phyloP scores from a whole-genome alignment of 345 rosid species.

The Erucastrum elatum region DNA sequence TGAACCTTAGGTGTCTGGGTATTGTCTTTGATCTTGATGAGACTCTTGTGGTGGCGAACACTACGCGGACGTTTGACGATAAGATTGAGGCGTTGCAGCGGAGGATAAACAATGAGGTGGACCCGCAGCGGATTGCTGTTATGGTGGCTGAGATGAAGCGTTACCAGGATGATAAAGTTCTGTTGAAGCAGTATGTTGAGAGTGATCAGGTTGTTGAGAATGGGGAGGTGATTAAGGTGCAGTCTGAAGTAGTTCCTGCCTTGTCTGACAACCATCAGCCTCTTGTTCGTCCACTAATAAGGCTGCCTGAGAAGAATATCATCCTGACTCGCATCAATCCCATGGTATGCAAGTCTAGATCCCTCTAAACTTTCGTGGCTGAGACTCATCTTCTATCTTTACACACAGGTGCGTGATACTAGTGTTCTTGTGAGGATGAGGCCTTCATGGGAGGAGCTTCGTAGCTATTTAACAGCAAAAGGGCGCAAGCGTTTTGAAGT shows the following conservation, averaged over 20 bases:
- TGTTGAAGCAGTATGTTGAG: conserved; percentile 91
- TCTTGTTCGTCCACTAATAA: conserved; percentile 80
- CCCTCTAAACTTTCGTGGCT: neutral
- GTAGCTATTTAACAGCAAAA: conserved; percentile 89
- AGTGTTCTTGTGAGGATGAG: conserved; percentile 99
- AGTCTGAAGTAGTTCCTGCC: conserved; percentile 78
- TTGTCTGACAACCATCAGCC: conserved; percentile 78
- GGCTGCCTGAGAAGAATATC: conserved; percentile 85
- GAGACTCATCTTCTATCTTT: neutral
- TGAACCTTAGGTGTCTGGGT: conserved; percentile 93
- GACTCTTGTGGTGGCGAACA: conserved; percentile 94
- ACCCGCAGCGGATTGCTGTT: conserved; percentile 68
- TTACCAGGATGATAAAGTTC: conserved; percentile 83
- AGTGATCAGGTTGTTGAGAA: conserved; percentile 90
- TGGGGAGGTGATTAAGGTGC: conserved; percentile 76
- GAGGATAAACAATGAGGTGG: conserved; percentile 71
- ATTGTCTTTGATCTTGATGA: conserved; percentile 99
- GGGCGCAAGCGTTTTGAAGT: conserved; percentile 99
- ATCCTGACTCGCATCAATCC: conserved; percentile 97
- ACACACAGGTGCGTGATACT: conserved; percentile 83
- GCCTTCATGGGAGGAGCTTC: conserved; percentile 98
- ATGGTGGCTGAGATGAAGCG: conserved; percentile 87
- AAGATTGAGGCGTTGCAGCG: conserved; percentile 80
- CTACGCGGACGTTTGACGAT: conserved; percentile 96
- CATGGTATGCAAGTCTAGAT: conserved; percentile 52